These are phyloP conservation scores for Xylaria curta DNA, from an alignment of 495 filamentous ascomycete genomes.

Conservation along the genomic window DNA sequence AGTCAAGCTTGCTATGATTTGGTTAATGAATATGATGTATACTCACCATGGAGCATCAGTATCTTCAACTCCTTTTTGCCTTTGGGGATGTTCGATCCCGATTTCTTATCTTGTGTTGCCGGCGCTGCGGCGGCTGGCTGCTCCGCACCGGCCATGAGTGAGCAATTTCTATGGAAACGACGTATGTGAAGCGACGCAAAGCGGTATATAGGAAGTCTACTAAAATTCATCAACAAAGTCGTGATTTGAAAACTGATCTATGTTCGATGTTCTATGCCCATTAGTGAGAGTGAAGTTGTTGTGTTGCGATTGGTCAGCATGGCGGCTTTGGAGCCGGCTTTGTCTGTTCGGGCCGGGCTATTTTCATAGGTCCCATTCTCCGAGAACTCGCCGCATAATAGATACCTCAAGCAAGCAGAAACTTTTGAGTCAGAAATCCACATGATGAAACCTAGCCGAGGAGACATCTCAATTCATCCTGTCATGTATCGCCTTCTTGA, in stretches of 20 bases:
- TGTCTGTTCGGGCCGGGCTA: not conserved
- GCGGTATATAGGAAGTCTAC: not conserved
- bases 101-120: slow-evolving; percentile 20
- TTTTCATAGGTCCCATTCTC: not conserved
- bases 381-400: not conserved
- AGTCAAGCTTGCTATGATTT: not conserved
- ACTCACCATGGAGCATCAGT: slow-evolving; percentile 63
- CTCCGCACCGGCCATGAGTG: slow-evolving; percentile 15
- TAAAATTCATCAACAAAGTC: not conserved
- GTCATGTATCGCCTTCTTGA: not conserved
- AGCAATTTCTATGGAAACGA: not conserved
- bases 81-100: slow-evolving; percentile 28
- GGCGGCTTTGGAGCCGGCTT: not conserved
- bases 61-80: slow-evolving; percentile 56
- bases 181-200: not conserved
- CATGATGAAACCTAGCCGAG: not conserved
- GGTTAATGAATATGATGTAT: not conserved
- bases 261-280: not conserved
- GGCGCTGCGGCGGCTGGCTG: slow-evolving; percentile 23
- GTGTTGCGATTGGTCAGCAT: slow-evolving; percentile 13
- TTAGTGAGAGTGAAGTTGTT: not conserved
- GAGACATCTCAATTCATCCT: not conserved
- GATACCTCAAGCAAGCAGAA: not conserved
- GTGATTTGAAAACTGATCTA: not conserved
- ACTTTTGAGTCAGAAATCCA: not conserved